A percentile compares a stretch with the other conserved stretches of the same genome.
Evolutionary conservation across 768 basidiomycete species (phyloP).

Genomic region (Boletus subcaerulescens): DNA sequence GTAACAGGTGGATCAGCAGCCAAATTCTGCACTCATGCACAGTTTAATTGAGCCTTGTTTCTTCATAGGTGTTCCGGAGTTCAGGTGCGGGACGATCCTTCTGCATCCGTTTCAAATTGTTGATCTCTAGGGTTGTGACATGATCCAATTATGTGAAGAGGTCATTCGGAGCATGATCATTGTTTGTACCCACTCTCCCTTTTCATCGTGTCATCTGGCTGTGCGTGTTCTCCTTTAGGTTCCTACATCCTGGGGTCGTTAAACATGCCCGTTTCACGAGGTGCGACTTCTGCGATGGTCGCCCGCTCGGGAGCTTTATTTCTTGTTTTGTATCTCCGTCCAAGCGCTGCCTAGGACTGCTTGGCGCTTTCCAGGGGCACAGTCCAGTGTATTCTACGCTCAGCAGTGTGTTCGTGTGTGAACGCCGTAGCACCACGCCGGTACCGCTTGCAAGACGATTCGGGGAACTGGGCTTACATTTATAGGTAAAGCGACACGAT

Average conservation of each 20-base stretch:
- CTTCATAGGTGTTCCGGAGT: slow-evolving; percentile 1
- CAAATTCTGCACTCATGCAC: neutral
- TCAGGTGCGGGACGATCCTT: slow-evolving; percentile 5
- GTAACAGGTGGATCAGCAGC: slow-evolving; percentile 13
- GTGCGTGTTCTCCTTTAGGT: slow-evolving; percentile 25
- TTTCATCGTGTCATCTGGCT: slow-evolving; percentile 19
- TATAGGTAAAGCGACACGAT: slow-evolving; percentile 12
- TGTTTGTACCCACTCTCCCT: neutral
- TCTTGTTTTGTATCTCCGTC: neutral
- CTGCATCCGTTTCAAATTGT: slow-evolving; percentile 17
- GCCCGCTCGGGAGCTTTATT: neutral
- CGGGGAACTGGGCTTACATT: slow-evolving; percentile 15
- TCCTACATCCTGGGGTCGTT: slow-evolving; percentile 10
- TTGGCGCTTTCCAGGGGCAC: neutral
- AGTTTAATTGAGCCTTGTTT: slow-evolving; percentile 1
- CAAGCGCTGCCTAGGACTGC: neutral
- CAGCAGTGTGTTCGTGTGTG: neutral
- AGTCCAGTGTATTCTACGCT: neutral
- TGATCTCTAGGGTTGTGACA: slow-evolving; percentile 13
- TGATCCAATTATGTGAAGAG: slow-evolving; percentile 2
- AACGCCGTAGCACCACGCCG: slow-evolving; percentile 15
- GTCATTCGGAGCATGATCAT: slow-evolving; percentile 5
- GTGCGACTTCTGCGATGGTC: slow-evolving; percentile 9
- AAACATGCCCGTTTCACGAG: slow-evolving; percentile 17
- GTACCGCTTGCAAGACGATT: slow-evolving; percentile 20